phyloP scores from a whole-genome alignment of 2,329 filamentous ascomycete genomes.

The Microdochium paspali region DNA sequence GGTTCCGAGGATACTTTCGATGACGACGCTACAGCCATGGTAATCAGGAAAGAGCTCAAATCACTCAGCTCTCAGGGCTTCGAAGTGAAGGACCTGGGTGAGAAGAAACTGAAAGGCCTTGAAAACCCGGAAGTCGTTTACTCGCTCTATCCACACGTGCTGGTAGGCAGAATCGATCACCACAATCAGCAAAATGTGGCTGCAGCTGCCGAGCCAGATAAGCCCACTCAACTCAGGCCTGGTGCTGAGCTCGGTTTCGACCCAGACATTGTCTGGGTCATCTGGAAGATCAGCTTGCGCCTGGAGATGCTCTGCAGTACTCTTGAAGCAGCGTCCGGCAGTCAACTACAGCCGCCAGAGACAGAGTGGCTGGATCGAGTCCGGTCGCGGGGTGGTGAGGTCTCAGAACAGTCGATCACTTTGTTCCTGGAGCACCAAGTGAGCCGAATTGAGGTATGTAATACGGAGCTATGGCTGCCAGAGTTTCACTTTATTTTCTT shows the following conservation, averaged over 20 bases:
- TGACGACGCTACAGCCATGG: constrained; percentile 63
- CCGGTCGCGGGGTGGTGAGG: constrained; percentile 62
- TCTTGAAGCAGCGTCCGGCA: constrained; percentile 61
- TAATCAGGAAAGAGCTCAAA: constrained; percentile 80
- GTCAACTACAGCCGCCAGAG: constrained; percentile 67
- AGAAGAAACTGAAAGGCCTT: constrained; percentile 89
- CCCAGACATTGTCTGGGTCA: constrained; percentile 74
- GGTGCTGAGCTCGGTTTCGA: constrained; percentile 66
- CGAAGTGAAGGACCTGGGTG: constrained; percentile 91
- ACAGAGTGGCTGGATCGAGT: constrained; percentile 68
- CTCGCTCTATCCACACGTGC: constrained; percentile 83
- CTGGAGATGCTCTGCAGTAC: constrained; percentile 89
- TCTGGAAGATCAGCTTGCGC: constrained; percentile 83
- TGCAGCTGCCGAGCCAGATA: constrained; percentile 30
- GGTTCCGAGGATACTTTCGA: constrained; percentile 66
- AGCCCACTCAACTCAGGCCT: constrained; percentile 52
- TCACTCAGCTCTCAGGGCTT: constrained; percentile 87
- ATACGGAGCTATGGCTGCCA: too few relatives aligned
- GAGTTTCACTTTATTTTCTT: neutral
- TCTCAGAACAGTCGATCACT: constrained; percentile 79
- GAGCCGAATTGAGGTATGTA: constrained; percentile 81
- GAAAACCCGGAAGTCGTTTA: constrained; percentile 97
- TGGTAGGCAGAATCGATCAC: constrained; percentile 69
- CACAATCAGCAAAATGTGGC: constrained; percentile 43
- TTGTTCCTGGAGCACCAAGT: constrained; percentile 94